Percentiles rank a stretch among this genome's conserved stretches.
These are phyloP conservation scores for Acacia crassicarpa DNA, from an alignment of 306 rosid species.

Conservation along the genomic window DNA sequence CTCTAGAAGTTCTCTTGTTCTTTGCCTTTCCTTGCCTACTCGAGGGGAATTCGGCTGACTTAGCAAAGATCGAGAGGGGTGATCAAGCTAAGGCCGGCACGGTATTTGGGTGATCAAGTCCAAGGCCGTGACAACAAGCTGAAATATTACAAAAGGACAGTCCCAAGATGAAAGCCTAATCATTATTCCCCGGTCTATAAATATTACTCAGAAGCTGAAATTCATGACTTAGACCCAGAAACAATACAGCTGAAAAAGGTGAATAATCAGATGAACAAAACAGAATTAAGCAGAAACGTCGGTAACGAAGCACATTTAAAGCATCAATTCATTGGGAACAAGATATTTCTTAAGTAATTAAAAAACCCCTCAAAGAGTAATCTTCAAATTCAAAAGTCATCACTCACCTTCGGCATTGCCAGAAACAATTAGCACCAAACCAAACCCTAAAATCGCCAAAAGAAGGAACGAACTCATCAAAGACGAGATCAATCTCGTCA, in stretches of 20 bases:
- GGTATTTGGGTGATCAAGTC: too few relatives aligned
- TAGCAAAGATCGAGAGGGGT: too few relatives aligned
- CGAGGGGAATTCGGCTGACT: too few relatives aligned
- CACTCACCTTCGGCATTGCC: conserved; percentile 39
- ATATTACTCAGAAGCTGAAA: not conserved
- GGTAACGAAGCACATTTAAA: conserved; percentile 19
- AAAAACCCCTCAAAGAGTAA: not conserved
- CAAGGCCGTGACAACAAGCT: too few relatives aligned
- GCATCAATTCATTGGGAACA: conserved; percentile 13
- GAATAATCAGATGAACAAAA: not conserved
- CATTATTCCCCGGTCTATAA: not conserved
- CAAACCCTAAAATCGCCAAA: conserved; percentile 4
- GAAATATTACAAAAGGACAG: not conserved
- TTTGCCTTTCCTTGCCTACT: too few relatives aligned
- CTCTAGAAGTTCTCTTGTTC: too few relatives aligned
- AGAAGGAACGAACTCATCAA: conserved; percentile 9
- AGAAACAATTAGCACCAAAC: conserved; percentile 27
- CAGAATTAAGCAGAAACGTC: not conserved
- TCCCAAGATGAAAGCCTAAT: not conserved
- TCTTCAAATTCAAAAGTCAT: not conserved
- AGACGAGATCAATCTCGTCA: conserved; percentile 31
- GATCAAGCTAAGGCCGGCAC: too few relatives aligned
- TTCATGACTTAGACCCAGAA: not conserved
- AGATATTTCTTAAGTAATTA: conserved; percentile 21
- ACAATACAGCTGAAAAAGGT: not conserved